These are phyloP conservation scores for Cadophora sp. DNA, from an alignment of 2,329 filamentous ascomycete genomes.

Conservation along the genomic window DNA sequence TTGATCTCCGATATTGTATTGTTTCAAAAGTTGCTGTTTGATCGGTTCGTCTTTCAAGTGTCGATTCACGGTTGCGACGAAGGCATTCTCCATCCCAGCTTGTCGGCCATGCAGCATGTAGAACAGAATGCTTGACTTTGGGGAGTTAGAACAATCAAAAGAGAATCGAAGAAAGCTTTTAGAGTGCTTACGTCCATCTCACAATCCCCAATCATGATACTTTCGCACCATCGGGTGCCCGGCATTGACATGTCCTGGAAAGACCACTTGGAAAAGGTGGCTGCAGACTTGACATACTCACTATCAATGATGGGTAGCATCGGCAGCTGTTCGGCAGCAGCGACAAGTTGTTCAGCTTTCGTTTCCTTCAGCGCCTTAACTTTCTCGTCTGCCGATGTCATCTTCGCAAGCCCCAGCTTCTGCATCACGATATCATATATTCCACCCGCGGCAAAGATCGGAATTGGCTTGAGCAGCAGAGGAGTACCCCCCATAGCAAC, in stretches of 20 bases:
- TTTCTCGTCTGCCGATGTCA: not conserved
- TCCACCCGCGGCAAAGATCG: not conserved
- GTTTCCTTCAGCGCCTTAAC: not conserved
- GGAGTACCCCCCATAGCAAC: not conserved
- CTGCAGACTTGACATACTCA: not conserved
- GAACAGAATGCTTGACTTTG: not conserved
- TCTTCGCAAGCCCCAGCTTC: not conserved
- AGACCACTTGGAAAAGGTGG: slow-evolving; percentile 4
- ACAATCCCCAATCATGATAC: slow-evolving; percentile 4
- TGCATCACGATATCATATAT: not conserved
- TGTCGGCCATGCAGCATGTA: slow-evolving; percentile 11
- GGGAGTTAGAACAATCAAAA: not conserved
- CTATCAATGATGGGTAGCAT: slow-evolving; percentile 8
- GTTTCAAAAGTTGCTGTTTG: not conserved
- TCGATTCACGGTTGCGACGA: not conserved
- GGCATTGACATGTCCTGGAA: not conserved
- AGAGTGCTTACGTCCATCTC: slow-evolving; percentile 3
- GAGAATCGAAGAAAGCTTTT: not conserved
- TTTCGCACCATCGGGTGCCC: not conserved
- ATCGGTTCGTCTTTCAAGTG: not conserved
- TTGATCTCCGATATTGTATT: not conserved
- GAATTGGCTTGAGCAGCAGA: not conserved
- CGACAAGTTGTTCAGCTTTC: not conserved
- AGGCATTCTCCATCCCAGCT: not conserved
- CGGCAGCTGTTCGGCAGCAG: not conserved